These are phyloP conservation scores for Colletotrichum camelliae DNA, from an alignment of 2,329 filamentous ascomycete species.

Conservation along the genomic window DNA sequence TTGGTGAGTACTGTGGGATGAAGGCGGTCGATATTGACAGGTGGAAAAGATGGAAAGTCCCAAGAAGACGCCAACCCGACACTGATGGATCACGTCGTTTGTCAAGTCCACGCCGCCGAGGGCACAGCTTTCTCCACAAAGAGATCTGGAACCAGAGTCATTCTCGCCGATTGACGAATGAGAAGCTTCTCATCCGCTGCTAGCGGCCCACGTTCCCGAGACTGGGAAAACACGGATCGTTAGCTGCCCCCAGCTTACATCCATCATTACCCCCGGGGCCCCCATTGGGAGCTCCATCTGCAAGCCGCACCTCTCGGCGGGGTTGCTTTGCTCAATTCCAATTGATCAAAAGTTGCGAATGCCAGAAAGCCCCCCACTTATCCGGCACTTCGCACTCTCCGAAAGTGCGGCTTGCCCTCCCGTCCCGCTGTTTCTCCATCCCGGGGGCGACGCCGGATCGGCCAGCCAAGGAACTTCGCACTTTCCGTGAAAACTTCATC, in stretches of 20 bases:
- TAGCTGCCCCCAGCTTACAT: neutral
- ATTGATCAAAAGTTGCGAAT: neutral
- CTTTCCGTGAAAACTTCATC: neutral
- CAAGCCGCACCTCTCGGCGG: neutral
- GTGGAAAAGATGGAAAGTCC: neutral
- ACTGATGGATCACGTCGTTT: neutral
- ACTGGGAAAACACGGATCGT: neutral
- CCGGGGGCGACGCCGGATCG: neutral
- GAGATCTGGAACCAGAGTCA: neutral
- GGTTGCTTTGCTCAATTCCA: neutral
- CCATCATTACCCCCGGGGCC: neutral
- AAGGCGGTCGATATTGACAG: neutral
- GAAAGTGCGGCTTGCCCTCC: neutral
- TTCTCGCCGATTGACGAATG: neutral
- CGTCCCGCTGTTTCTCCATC: neutral
- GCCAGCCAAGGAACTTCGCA: neutral
- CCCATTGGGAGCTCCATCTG: neutral
- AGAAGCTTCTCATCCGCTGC: neutral
- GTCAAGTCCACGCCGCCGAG: neutral
- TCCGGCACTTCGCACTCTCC: constrained; percentile 10
- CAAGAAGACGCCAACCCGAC: neutral
- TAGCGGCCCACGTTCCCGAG: neutral
- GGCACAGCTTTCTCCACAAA: neutral
- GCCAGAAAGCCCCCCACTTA: neutral
- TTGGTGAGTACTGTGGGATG: neutral